Percentiles rank a stretch among this genome's conserved stretches.
Evolutionary conservation across 2,329 filamentous ascomycete genomes (phyloP).

Genomic region (Passalora sequoiae): DNA sequence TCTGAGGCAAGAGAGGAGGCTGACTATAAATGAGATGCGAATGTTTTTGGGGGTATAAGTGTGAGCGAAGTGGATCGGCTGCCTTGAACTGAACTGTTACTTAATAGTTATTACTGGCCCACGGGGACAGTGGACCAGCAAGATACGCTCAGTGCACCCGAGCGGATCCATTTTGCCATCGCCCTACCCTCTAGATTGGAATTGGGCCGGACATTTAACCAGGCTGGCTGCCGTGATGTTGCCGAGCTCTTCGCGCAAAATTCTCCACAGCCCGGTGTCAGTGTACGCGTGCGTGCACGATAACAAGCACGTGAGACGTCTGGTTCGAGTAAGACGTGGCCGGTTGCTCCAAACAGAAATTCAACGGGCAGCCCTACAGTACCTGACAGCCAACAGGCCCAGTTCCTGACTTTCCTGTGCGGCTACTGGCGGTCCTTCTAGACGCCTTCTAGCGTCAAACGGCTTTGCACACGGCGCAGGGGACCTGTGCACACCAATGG

Average conservation of each 20-base stretch:
- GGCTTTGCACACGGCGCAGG: too few species aligned
- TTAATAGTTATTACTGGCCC: conserved; percentile 2
- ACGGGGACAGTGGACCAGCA: not conserved
- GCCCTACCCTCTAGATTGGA: too few species aligned
- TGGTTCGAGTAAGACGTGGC: too few species aligned
- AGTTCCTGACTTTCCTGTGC: too few species aligned
- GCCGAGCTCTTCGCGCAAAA: not conserved
- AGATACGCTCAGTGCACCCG: not conserved
- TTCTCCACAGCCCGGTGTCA: not conserved
- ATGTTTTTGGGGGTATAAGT: not conserved
- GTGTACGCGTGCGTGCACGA: not conserved
- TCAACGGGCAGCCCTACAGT: too few species aligned
- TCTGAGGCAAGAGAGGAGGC: not conserved
- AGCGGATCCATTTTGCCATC: not conserved
- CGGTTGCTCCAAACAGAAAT: too few species aligned
- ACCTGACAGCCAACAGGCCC: too few species aligned
- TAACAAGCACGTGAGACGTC: not conserved
- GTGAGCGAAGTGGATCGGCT: not conserved
- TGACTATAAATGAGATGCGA: conserved; percentile 1
- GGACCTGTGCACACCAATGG: too few species aligned
- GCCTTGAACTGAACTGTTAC: not conserved
- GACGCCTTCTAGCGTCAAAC: too few species aligned
- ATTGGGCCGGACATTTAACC: not conserved
- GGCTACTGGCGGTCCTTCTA: too few species aligned
- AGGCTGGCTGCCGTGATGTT: not conserved